Evolutionary conservation across 2,329 filamentous ascomycete species (phyloP).

Genomic region (Cephalotrichum gorgonifer): DNA sequence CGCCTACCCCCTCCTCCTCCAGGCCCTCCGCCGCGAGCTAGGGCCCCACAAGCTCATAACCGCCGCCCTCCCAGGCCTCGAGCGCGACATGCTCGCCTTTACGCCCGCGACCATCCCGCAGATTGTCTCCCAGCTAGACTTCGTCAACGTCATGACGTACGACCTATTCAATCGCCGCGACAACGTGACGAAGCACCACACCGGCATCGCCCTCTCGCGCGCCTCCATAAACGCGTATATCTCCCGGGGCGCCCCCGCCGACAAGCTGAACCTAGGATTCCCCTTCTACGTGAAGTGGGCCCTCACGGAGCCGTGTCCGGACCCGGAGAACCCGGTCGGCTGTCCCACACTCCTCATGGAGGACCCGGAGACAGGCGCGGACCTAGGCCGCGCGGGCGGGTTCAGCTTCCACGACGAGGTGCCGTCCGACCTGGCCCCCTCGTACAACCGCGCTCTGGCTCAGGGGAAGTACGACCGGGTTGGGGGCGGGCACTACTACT

Average conservation of each 20-base stretch:
- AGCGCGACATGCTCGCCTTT: slow-evolving; percentile 58
- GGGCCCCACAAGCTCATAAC: slow-evolving; percentile 50
- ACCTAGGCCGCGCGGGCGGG: slow-evolving; percentile 44
- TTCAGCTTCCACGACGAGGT: slow-evolving; percentile 51
- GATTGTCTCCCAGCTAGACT: slow-evolving; percentile 51
- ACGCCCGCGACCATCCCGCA: slow-evolving; percentile 44
- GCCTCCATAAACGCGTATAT: slow-evolving; percentile 50
- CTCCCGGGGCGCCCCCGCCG: slow-evolving; percentile 35
- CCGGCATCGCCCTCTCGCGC: slow-evolving; percentile 45
- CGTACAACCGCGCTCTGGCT: slow-evolving; percentile 44
- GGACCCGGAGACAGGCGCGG: slow-evolving; percentile 44
- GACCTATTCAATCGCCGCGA: slow-evolving; percentile 63
- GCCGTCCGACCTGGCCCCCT: slow-evolving; percentile 39
- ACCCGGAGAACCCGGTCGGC: slow-evolving; percentile 32
- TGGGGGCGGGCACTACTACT: slow-evolving; percentile 58
- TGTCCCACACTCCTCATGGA: slow-evolving; percentile 48
- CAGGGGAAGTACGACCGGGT: slow-evolving; percentile 45
- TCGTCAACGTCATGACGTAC: slow-evolving; percentile 61
- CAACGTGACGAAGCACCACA: slow-evolving; percentile 53
- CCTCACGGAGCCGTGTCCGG: slow-evolving; percentile 32
- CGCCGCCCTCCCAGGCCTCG: slow-evolving; percentile 56
- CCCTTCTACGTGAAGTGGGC: slow-evolving; percentile 62
- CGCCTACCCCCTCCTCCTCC: slow-evolving; percentile 51
- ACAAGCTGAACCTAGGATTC: slow-evolving; percentile 51
- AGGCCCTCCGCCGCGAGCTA: slow-evolving; percentile 46